These are phyloP conservation scores for Gaeumannomyces sp. DNA, from an alignment of 2,329 filamentous ascomycete genomes.

Conservation along the genomic window DNA sequence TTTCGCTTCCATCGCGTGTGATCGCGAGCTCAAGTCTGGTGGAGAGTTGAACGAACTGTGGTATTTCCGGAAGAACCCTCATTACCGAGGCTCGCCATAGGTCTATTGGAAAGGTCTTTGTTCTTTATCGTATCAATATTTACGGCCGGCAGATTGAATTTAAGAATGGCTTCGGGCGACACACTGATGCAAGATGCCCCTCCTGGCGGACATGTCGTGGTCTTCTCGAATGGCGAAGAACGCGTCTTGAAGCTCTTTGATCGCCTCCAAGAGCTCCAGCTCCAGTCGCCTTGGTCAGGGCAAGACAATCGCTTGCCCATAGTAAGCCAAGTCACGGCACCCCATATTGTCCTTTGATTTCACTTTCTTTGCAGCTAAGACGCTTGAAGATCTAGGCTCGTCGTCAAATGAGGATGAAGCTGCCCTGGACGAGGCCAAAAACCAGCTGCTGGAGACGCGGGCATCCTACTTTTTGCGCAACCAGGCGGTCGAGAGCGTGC, in stretches of 20 bases:
- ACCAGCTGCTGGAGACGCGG: slow-evolving; percentile 62
- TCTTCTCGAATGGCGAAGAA: slow-evolving; percentile 60
- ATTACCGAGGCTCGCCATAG: background rate
- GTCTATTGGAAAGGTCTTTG: background rate
- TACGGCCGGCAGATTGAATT: background rate
- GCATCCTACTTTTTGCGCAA: slow-evolving; percentile 64
- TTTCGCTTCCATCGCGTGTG: no score
- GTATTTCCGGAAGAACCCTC: background rate
- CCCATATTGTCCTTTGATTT: background rate
- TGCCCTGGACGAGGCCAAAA: slow-evolving; percentile 52
- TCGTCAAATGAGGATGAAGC: slow-evolving; percentile 22
- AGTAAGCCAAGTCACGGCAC: slow-evolving; percentile 22
- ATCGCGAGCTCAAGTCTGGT: background rate
- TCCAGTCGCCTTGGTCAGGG: slow-evolving; percentile 63
- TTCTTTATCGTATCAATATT: background rate
- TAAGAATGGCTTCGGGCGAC: slow-evolving; percentile 3
- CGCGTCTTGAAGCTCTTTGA: slow-evolving; percentile 65
- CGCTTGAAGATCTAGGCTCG: background rate
- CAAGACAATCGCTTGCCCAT: slow-evolving; percentile 32
- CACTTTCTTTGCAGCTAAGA: background rate
- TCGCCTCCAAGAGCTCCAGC: slow-evolving; percentile 60
- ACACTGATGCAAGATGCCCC: slow-evolving; percentile 2
- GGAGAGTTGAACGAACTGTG: no score
- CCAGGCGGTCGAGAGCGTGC: slow-evolving; percentile 60
- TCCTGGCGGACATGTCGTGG: slow-evolving; percentile 7